Conservation (phyloP, 331 rosid species). For the Quercus phellos region DNA sequence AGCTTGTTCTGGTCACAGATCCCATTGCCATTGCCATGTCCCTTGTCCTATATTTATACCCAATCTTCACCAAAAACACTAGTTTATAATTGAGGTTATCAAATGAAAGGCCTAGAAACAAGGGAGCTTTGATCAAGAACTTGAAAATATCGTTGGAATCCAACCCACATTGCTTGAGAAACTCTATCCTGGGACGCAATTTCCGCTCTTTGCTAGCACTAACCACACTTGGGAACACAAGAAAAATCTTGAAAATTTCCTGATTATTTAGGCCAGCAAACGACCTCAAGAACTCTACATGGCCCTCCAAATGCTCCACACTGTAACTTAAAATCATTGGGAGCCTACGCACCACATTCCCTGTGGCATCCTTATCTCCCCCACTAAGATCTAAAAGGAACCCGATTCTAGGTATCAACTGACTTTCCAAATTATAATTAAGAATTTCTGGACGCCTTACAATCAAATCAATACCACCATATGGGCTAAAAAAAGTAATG, state of each 20-base stretch:
- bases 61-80: constrained; percentile 63
- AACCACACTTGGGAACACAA: constrained; percentile 52
- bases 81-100: constrained; percentile 58
- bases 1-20: constrained; percentile 64
- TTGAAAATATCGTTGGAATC: constrained; percentile 50
- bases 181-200: constrained; percentile 57
- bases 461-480: constrained; percentile 56
- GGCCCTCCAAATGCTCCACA: constrained; percentile 46
- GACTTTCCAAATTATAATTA: constrained; percentile 53
- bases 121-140: constrained; percentile 66
- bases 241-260: constrained; percentile 56
- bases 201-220: constrained; percentile 74
- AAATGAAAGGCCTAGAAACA: constrained; percentile 61
- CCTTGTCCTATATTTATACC: constrained; percentile 55
- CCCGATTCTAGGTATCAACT: constrained; percentile 50
- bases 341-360: constrained; percentile 42
- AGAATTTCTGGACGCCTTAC: constrained; percentile 48
- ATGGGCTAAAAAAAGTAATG: constrained; percentile 39
- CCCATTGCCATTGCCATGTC: constrained; percentile 59
- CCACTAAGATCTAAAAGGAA: constrained; percentile 43
- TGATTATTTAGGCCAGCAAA: constrained; percentile 49
- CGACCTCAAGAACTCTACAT: constrained; percentile 50
- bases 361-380: constrained; percentile 46
- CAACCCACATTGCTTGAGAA: constrained; percentile 75
- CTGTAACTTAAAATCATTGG: constrained; percentile 59